These are phyloP conservation scores for Fistulinella staudtii DNA, from an alignment of 1,284 basidiomycete species.

Conservation along the genomic window DNA sequence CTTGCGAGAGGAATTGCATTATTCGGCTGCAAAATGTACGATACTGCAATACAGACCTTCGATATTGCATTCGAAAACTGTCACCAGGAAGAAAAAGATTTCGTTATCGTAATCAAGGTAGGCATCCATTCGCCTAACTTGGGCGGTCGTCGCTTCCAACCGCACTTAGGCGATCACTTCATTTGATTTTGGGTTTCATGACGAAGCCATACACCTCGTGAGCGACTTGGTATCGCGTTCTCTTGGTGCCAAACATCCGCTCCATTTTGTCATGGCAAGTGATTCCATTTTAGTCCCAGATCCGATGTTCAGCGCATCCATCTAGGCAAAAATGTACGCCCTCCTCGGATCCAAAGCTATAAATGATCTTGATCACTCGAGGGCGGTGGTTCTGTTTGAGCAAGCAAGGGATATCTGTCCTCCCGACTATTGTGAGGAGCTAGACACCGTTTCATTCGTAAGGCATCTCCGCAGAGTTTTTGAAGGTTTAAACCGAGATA, in stretches of 20 bases:
- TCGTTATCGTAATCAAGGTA: conserved; percentile 21
- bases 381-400: conserved; percentile 3
- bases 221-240: conserved; percentile 4
- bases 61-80: conserved; percentile 3
- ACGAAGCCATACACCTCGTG: conserved; percentile 6
- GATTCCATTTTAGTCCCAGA: neutral
- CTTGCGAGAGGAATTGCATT: conserved; percentile 11
- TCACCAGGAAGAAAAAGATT: conserved; percentile 3
- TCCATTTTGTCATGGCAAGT: conserved; percentile 15
- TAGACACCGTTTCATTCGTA: conserved; percentile 15
- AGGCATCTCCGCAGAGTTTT: neutral
- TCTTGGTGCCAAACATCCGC: neutral
- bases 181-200: conserved; percentile 8
- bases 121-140: neutral
- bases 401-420: conserved; percentile 13
- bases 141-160: neutral
- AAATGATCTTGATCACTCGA: neutral
- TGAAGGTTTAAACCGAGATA: too few relatives aligned
- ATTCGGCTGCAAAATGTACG: neutral
- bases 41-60: conserved; percentile 5
- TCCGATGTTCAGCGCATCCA: neutral
- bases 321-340: conserved; percentile 18
- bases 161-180: conserved; percentile 9
- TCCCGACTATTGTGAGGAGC: neutral
- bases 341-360: conserved; percentile 9